Evolutionary conservation across 768 basidiomycete species (phyloP), one percentile per base, ranked within the genome.

Genomic region (Boletus fagicola): DNA sequence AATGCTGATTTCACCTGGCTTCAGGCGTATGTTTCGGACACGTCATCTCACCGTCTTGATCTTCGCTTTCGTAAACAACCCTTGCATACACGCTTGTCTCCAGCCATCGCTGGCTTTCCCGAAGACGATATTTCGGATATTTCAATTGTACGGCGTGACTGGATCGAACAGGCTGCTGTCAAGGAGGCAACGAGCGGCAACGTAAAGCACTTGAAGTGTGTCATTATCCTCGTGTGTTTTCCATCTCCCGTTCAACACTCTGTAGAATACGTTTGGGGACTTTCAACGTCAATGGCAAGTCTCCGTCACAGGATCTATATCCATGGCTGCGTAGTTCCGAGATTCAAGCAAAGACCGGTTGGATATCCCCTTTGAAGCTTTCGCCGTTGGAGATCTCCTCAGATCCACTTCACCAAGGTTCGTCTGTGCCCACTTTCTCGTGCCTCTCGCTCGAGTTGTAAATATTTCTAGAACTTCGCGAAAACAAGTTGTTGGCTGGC

Each of bases 251-350:
- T 36, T 60, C 42, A 61, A 30, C 22, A 8, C 28, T 22, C 33
- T 53, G 26, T 36, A 89, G 88, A 33, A 66, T 92, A 49, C 85
- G 88, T 7, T 57, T 88, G 18, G 90, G 91, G 22, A 90, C 88
- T 0, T 94, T 93, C 76, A 94, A 94, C 62, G 90, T 93, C 46
- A 91, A 92, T 62, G 90, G 89, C 1, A 85, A 84, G 64, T 62
- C 81, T 38, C 88, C 92, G 1, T 83, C 86, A 3, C 86, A 88
- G 60, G 87, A 90, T 65, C 72, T 93, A 10, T 81, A 82, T 5
- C 69, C 79, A 3, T 92, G 90, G 89, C 64, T 90, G 31, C 74
- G 80, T 43, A 69, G 74, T 9, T 26, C 38, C 8, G 51, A 52
- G 30, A n/a, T 35, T 8, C 48, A 52, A 13, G 15, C 3, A 0